Base-by-base conservation (phyloP, 495 filamentous ascomycete genomes). In the Penicillium verhagenii region DNA sequence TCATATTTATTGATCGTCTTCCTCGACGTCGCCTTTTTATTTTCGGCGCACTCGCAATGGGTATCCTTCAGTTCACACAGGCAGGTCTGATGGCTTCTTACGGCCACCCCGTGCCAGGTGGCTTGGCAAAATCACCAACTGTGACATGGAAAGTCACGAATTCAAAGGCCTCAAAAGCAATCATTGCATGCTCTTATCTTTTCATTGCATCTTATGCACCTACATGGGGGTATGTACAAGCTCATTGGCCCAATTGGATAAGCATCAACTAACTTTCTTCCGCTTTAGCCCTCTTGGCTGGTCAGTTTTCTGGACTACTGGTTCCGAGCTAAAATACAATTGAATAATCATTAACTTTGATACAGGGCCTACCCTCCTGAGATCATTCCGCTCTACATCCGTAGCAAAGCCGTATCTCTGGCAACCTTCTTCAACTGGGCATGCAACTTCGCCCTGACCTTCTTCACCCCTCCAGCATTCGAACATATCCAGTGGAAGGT, bases 101-200 rank as follows among this genome's bases (percentile, higher is more conserved):
- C 54, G 86, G 86, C 20, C 56, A 76, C 40, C 71, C 76, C 7
- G 80, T 81, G 51, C 64, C 57, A 21, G 43, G 47, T 10, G 71
- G 67, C 0, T 69, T 72, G 4, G 56, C 70, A 0, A 69, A 71
- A 4, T 70, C 69, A 13, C 68, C 70, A 3, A 69, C 70, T 10
- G 77, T 87, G 18, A 79, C 82, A 23, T 88, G 84, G 84, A 72
- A 79, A 35, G 70, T 86, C 20, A 61, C 81, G 51, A 82, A 83
- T 44, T 47, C 54, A n/a, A 63, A 53, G 2, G 63, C 61, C 0
- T 69, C 76, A 6, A 77, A 75, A 52, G 83, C 80, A 11, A 75
- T 87, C 40, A 82, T 87, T 39, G 83, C 84, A 10, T 80, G 79
- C 60, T 83, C 82, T 8, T 87, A 87, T 60, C 73, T 88, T 45